Evolutionary conservation across 75 land plant species (phyloP).

Genomic region (Chamaecyparis obtusa): DNA sequence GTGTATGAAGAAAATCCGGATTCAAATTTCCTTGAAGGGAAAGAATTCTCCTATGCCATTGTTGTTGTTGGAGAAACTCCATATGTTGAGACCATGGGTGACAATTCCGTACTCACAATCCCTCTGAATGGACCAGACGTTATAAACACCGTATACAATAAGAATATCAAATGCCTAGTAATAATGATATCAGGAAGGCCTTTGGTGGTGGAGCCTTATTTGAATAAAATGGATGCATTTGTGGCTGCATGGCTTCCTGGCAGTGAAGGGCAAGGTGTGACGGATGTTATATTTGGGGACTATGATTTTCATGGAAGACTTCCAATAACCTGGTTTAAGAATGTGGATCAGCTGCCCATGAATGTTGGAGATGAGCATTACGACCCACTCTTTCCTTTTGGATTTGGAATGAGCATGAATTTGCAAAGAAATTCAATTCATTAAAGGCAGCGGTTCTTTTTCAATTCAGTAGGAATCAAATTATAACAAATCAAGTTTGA

Average conservation of each 20-base stretch:
- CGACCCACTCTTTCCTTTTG: slow-evolving; percentile 85
- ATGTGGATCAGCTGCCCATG: slow-evolving; percentile 73
- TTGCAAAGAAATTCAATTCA: background rate
- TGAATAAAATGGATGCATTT: slow-evolving; percentile 65
- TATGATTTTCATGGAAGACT: slow-evolving; percentile 39
- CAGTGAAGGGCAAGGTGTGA: slow-evolving; percentile 34
- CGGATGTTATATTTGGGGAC: slow-evolving; percentile 47
- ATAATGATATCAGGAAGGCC: slow-evolving; percentile 89
- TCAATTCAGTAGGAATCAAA: background rate
- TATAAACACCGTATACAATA: slow-evolving; percentile 46
- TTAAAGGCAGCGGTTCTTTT: background rate
- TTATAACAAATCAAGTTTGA: background rate
- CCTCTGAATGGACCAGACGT: slow-evolving; percentile 58
- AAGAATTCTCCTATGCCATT: slow-evolving; percentile 63
- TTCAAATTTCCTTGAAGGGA: slow-evolving; percentile 23
- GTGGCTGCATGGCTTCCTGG: slow-evolving; percentile 56
- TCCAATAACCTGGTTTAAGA: slow-evolving; percentile 42
- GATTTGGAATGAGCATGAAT: slow-evolving; percentile 67
- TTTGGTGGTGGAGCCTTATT: slow-evolving; percentile 57
- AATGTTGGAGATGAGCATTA: slow-evolving; percentile 48
- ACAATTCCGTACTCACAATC: slow-evolving; percentile 69
- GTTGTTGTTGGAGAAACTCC: slow-evolving; percentile 80
- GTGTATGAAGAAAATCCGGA: slow-evolving; percentile 54
- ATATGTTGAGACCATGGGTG: slow-evolving; percentile 70
- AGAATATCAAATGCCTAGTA: slow-evolving; percentile 55